Evolutionary conservation across 2,329 filamentous ascomycete genomes (phyloP).

Genomic region (Clonostachys sp.): DNA sequence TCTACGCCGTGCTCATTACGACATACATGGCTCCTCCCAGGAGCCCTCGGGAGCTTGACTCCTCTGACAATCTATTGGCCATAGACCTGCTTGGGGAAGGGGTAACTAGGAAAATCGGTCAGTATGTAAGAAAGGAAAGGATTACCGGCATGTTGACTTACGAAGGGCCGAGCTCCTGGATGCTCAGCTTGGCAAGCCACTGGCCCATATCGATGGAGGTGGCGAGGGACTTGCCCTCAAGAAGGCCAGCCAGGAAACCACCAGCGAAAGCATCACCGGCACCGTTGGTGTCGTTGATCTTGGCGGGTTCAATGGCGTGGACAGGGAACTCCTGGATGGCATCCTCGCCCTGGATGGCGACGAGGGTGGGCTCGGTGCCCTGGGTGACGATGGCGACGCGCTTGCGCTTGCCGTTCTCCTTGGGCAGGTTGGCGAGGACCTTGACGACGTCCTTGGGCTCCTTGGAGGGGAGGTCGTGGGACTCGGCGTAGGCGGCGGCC

Average conservation of each 20-base stretch:
- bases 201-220: conserved; percentile 86
- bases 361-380: conserved; percentile 84
- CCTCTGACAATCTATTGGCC: conserved; percentile 24
- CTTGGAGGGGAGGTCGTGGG: conserved; percentile 68
- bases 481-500: conserved; percentile 80
- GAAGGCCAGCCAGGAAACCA: conserved; percentile 85
- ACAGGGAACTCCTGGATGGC: conserved; percentile 76
- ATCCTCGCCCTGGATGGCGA: conserved; percentile 69
- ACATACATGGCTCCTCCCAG: background rate
- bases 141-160: conserved; percentile 50
- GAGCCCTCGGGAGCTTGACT: conserved; percentile 18
- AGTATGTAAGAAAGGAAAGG: background rate
- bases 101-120: conserved; percentile 52
- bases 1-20: background rate
- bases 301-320: conserved; percentile 67
- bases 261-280: conserved; percentile 96
- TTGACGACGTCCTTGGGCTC: conserved; percentile 83
- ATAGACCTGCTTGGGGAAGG: conserved; percentile 77
- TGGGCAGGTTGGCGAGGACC: conserved; percentile 81
- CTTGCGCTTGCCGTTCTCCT: conserved; percentile 82
- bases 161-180: conserved; percentile 93
- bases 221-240: conserved; percentile 77
- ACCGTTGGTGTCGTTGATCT: conserved; percentile 95
- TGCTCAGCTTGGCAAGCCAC: conserved; percentile 91
- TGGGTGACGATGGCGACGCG: conserved; percentile 91